Conservation (phyloP, 2,329 filamentous ascomycete genomes). For the Juglanconis oblonga region DNA sequence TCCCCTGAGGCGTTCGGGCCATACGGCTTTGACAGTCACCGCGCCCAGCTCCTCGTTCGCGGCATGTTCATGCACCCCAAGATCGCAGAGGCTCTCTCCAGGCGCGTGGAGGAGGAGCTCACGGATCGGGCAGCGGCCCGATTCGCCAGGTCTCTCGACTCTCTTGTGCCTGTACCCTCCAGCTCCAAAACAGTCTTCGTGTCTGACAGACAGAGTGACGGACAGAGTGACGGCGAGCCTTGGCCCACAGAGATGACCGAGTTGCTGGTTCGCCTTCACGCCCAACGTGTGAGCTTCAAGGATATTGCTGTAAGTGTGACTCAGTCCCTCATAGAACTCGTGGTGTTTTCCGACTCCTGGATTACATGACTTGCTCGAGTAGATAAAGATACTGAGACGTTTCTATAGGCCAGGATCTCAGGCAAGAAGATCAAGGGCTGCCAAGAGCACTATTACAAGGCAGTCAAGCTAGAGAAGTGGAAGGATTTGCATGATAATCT, state of each 20-base stretch:
- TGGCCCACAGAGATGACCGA: background rate
- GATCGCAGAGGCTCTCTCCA: background rate
- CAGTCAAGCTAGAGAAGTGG: background rate
- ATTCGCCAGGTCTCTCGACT: background rate
- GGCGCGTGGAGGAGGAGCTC: background rate
- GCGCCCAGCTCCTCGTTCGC: background rate
- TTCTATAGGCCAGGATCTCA: background rate
- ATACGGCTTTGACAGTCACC: background rate
- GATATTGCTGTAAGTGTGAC: background rate
- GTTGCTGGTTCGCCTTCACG: background rate
- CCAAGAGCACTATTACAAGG: background rate
- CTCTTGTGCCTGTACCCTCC: background rate
- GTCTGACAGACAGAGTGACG: too few relatives aligned
- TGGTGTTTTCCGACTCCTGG: too few relatives aligned
- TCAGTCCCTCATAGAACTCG: background rate
- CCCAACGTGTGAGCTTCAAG: background rate
- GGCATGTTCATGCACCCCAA: background rate
- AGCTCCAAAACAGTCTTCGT: background rate
- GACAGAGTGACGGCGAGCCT: background rate
- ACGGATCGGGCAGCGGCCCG: background rate
- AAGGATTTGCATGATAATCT: background rate
- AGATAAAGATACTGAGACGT: background rate
- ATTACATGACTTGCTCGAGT: background rate
- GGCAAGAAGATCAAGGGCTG: background rate
- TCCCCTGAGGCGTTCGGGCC: background rate